Conservation (phyloP, 441 rosid genomes). For the Flueggea neowawraea region DNA sequence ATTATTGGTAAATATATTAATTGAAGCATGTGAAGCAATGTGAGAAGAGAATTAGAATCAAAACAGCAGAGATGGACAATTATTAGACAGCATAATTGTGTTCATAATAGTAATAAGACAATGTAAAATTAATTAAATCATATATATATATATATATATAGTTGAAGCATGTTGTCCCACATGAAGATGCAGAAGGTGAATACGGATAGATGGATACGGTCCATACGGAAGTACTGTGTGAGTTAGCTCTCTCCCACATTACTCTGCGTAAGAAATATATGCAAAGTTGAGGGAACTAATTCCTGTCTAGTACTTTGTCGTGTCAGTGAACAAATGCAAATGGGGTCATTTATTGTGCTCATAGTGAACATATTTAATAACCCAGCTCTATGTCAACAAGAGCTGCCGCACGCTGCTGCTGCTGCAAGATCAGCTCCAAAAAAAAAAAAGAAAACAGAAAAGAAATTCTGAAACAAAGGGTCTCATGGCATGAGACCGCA, state of each 20-base stretch:
- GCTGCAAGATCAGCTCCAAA: too few relatives aligned
- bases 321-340: constrained; percentile 30
- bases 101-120: too few relatives aligned
- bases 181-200: constrained; percentile 13
- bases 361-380: constrained; percentile 7
- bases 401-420: constrained; percentile 6
- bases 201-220: constrained; percentile 6
- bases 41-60: too few relatives aligned
- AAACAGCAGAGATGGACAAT: too few relatives aligned
- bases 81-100: too few relatives aligned
- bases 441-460: too few relatives aligned
- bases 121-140: too few relatives aligned
- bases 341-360: constrained; percentile 14
- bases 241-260: constrained; percentile 7
- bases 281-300: constrained; percentile 10
- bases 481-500: too few relatives aligned
- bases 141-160: too few relatives aligned
- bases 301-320: constrained; percentile 9
- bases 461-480: too few relatives aligned
- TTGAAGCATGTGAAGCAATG: too few relatives aligned
- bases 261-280: constrained; percentile 16
- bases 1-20: too few relatives aligned
- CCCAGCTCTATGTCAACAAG: constrained; percentile 7
- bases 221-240: constrained; percentile 17
- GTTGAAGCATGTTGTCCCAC: constrained; percentile 5